Conservation (phyloP, 805 yeast genomes). For the Yamadazyma olivae region DNA sequence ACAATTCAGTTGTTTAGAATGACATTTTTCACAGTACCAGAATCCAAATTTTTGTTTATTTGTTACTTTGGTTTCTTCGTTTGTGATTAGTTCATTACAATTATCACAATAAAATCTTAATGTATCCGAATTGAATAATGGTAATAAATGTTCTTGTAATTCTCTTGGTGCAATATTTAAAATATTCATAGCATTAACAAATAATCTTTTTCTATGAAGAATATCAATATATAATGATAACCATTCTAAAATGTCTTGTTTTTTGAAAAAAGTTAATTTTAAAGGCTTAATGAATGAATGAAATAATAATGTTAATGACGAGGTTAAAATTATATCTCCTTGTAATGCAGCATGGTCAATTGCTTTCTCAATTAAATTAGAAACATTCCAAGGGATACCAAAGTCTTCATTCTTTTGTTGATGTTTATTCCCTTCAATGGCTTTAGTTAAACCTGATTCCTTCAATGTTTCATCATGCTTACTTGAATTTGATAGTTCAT, state of each 20-base stretch:
- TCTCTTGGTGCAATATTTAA: slow-evolving; percentile 40
- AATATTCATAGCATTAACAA: slow-evolving; percentile 57
- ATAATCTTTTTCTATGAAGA: slow-evolving; percentile 47
- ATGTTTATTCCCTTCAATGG: slow-evolving; percentile 7
- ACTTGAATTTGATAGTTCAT: slow-evolving; percentile 6
- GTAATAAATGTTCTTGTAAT: slow-evolving; percentile 24
- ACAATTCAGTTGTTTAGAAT: slow-evolving; percentile 61
- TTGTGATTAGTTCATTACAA: slow-evolving; percentile 58
- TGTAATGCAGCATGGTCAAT: slow-evolving; percentile 54
- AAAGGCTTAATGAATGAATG: slow-evolving; percentile 22
- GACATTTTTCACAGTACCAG: slow-evolving; percentile 84
- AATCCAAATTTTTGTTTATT: slow-evolving; percentile 48
- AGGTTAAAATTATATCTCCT: slow-evolving; percentile 63
- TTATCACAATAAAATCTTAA: slow-evolving; percentile 54
- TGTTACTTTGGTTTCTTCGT: slow-evolving; percentile 51
- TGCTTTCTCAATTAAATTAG: slow-evolving; percentile 46
- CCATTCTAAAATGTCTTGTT: slow-evolving; percentile 48
- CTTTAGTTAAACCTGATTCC: slow-evolving; percentile 13
- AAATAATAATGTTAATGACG: slow-evolving; percentile 56
- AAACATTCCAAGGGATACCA: slow-evolving; percentile 55
- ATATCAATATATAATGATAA: slow-evolving; percentile 52
- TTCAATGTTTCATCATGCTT: neutral
- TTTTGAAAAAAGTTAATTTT: slow-evolving; percentile 17
- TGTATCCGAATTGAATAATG: slow-evolving; percentile 32
- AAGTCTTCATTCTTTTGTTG: slow-evolving; percentile 11